A percentile compares a stretch with the other conserved stretches of the same genome.
Evolutionary conservation across 352 stramenopile species (phyloP).

Genomic region (Globisporangium barbulae): DNA sequence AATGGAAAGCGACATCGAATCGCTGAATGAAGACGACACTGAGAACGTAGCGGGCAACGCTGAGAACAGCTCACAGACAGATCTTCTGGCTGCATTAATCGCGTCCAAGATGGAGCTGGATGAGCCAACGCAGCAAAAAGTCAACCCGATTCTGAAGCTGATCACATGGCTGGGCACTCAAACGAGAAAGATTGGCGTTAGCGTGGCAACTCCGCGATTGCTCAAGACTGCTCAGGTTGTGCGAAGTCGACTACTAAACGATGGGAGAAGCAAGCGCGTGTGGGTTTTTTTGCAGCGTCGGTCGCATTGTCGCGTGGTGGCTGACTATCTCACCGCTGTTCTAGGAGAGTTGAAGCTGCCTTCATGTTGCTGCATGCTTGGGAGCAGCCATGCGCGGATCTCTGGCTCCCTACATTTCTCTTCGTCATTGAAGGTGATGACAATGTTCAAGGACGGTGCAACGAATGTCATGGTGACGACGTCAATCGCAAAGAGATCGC

Average conservation of each 20-base stretch:
- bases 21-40: background rate
- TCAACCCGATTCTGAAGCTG: constrained; percentile 57
- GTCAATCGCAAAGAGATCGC: constrained; percentile 55
- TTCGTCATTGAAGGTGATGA: constrained; percentile 65
- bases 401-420: constrained; percentile 56
- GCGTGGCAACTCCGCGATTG: constrained; percentile 47
- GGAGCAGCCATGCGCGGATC: constrained; percentile 61
- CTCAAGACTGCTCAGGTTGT: constrained; percentile 53
- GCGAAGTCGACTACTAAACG: constrained; percentile 42
- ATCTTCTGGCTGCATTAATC: constrained; percentile 17
- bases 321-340: constrained; percentile 66
- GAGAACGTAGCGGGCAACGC: background rate
- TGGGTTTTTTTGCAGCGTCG: constrained; percentile 79
- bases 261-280: constrained; percentile 20
- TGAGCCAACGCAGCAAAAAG: constrained; percentile 26
- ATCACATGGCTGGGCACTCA: constrained; percentile 41
- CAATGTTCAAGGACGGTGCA: constrained; percentile 47
- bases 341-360: constrained; percentile 42
- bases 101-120: constrained; percentile 38
- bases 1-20: constrained; percentile 20
- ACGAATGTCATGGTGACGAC: constrained; percentile 79
- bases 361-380: constrained; percentile 73
- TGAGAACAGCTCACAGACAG: background rate
- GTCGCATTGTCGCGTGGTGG: constrained; percentile 64
- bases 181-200: constrained; percentile 29